These are phyloP conservation scores for Crucihimalaya himalaica DNA, from an alignment of 345 rosid genomes.

Conservation along the genomic window DNA sequence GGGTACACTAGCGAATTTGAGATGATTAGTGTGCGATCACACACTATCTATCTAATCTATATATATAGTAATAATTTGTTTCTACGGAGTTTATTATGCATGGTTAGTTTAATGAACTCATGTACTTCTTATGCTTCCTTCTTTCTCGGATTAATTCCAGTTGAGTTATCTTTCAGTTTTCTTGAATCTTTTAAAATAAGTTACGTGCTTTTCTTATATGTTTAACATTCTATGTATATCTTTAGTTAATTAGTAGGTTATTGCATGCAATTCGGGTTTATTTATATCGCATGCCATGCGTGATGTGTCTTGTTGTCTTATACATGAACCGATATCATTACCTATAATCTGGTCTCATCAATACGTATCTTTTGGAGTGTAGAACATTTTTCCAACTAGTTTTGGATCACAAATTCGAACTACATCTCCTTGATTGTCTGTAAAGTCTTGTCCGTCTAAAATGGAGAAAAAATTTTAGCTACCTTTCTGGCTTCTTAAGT, in stretches of 20 bases:
- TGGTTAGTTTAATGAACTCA: conserved; percentile 19
- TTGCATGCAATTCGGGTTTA: neutral
- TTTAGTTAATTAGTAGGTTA: neutral
- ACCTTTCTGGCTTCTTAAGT: no score
- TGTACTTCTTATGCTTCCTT: conserved; percentile 36
- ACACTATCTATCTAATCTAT: no score
- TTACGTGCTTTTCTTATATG: neutral
- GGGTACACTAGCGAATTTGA: neutral
- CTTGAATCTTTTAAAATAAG: neutral
- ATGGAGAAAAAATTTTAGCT: no score
- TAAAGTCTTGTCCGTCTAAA: neutral
- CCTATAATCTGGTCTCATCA: neutral
- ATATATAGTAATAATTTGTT: neutral
- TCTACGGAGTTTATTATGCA: conserved; percentile 1
- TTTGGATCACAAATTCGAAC: neutral
- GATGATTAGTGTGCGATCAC: neutral
- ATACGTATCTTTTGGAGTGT: neutral
- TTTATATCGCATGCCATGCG: neutral
- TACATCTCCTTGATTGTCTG: neutral
- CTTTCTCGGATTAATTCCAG: conserved; percentile 23
- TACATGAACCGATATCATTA: neutral
- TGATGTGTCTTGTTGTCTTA: neutral
- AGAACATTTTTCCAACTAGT: neutral
- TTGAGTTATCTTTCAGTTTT: conserved; percentile 17
- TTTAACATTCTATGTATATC: no score